Conservation (phyloP, 352 stramenopile genomes). For the Phytophthora capsici region DNA sequence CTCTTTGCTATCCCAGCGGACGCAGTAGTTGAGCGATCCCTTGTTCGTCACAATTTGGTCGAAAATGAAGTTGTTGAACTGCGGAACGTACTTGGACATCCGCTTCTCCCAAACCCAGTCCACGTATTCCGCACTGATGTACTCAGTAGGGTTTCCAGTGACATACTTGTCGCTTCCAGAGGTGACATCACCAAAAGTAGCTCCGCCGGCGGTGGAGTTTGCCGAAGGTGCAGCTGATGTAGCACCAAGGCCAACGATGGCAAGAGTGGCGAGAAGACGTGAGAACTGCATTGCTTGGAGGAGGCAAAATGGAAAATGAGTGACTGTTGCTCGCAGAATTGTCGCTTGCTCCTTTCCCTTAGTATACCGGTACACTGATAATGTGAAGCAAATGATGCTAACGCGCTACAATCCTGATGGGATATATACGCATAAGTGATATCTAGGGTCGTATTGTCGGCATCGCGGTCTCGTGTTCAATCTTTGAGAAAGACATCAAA, state of each 20-base stretch:
- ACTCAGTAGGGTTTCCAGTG: conserved; percentile 1
- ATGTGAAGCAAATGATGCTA: background rate
- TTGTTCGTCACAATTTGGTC: conserved; percentile 3
- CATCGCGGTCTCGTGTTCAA: too few relatives aligned
- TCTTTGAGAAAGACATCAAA: too few relatives aligned
- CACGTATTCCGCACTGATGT: background rate
- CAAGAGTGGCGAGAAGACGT: background rate
- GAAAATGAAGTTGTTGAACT: background rate
- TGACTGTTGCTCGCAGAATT: background rate
- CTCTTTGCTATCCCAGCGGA: conserved; percentile 1
- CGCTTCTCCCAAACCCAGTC: conserved; percentile 4
- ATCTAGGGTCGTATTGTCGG: background rate
- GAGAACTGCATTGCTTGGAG: background rate
- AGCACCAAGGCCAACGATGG: background rate
- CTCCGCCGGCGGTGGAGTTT: background rate
- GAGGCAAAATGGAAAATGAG: conserved; percentile 2
- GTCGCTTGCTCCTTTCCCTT: too few relatives aligned
- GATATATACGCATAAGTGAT: background rate
- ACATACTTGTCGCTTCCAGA: background rate
- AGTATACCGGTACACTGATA: too few relatives aligned
- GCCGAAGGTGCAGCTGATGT: background rate
- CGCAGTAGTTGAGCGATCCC: too few relatives aligned
- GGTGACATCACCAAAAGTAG: conserved; percentile 1
- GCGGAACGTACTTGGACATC: background rate
- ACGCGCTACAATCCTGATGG: background rate